Evolutionary conservation across 2,329 filamentous ascomycete species (phyloP).

Genomic region (Diaporthe sp.): DNA sequence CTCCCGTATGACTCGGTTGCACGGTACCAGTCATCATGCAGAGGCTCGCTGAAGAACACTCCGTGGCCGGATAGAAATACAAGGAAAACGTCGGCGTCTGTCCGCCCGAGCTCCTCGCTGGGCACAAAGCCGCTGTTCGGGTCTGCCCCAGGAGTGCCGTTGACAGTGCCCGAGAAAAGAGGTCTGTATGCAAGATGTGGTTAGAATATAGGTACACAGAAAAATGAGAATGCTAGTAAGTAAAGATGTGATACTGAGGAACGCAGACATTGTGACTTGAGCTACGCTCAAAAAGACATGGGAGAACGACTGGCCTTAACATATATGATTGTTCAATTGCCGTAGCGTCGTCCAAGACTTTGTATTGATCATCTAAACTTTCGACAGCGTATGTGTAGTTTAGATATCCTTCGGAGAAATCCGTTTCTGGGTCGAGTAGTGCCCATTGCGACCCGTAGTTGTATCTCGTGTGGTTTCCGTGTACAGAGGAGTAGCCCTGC

Average conservation of each 20-base stretch:
- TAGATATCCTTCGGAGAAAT: background rate
- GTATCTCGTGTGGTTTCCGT: conserved; percentile 32
- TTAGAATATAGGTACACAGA: background rate
- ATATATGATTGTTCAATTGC: background rate
- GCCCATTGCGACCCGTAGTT: conserved; percentile 20
- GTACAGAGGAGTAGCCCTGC: background rate
- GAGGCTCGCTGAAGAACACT: background rate
- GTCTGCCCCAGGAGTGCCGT: background rate
- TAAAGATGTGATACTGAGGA: too few relatives aligned
- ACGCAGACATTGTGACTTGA: too few relatives aligned
- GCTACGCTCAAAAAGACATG: too few relatives aligned
- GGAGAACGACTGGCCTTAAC: background rate
- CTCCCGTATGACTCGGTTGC: background rate
- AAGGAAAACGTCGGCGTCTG: background rate
- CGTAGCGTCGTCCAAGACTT: background rate
- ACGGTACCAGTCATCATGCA: conserved; percentile 2
- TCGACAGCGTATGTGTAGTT: conserved; percentile 28
- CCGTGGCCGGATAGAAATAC: conserved; percentile 7
- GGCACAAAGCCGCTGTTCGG: background rate
- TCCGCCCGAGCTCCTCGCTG: background rate
- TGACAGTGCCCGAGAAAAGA: background rate
- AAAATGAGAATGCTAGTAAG: background rate
- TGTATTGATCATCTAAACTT: conserved; percentile 4
- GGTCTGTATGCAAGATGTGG: background rate
- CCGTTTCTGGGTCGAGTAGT: background rate